These are phyloP conservation scores for Pseudozyma pruni DNA, from an alignment of 1,284 basidiomycete species.

Conservation along the genomic window DNA sequence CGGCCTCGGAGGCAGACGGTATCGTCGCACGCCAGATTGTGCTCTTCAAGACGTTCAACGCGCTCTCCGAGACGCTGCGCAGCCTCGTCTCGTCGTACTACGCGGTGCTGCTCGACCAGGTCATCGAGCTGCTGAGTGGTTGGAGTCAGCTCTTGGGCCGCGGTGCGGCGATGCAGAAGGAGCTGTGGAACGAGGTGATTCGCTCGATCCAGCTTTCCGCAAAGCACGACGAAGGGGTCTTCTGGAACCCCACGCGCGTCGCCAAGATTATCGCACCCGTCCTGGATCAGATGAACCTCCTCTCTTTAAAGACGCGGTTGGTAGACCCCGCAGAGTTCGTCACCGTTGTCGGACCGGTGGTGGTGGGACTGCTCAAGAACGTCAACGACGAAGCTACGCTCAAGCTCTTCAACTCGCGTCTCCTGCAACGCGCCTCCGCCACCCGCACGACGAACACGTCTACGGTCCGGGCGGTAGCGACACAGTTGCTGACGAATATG, in stretches of 20 bases:
- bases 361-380: conserved; percentile 73
- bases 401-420: conserved; percentile 81
- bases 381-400: conserved; percentile 75
- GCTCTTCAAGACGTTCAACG: conserved; percentile 59
- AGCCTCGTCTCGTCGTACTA: conserved; percentile 63
- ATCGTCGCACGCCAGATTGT: conserved; percentile 58
- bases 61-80: conserved; percentile 52
- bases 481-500: conserved; percentile 77
- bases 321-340: conserved; percentile 18
- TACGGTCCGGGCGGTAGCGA: conserved; percentile 72
- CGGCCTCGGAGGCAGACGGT: conserved; percentile 21
- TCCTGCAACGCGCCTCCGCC: conserved; percentile 77
- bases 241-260: conserved; percentile 86
- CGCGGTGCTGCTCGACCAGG: conserved; percentile 75
- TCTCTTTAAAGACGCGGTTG: conserved; percentile 9
- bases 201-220: conserved; percentile 78
- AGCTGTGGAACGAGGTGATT: conserved; percentile 77
- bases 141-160: conserved; percentile 18
- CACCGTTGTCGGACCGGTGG: conserved; percentile 22
- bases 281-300: conserved; percentile 73
- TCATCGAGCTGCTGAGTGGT: conserved; percentile 75
- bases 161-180: conserved; percentile 31
- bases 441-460: conserved; percentile 72
- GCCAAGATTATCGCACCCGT: conserved; percentile 75
- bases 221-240: conserved; percentile 82